Conservation (phyloP, 2,329 filamentous ascomycete genomes). For the Epichloe elymi region DNA sequence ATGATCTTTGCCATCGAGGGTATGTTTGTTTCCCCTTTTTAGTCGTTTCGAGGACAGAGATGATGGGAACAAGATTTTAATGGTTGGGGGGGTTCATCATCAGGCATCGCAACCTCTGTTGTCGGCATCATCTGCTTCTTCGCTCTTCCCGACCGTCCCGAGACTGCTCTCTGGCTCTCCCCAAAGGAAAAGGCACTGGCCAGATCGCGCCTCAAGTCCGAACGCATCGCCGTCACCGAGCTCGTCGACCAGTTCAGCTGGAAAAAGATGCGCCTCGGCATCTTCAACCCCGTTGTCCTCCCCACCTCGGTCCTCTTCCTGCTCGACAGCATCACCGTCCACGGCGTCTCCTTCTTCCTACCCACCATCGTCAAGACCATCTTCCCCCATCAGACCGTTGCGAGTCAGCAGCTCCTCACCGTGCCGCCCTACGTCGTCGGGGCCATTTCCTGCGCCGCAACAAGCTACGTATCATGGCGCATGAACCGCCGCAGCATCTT, state of each 20-base stretch:
- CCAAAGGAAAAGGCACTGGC: slow-evolving; percentile 50
- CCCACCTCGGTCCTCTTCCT: slow-evolving; percentile 45
- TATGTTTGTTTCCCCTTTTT: not conserved
- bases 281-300: slow-evolving; percentile 44
- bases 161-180: slow-evolving; percentile 50
- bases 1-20: slow-evolving; percentile 60
- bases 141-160: slow-evolving; percentile 53
- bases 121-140: slow-evolving; percentile 44
- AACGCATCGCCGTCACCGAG: slow-evolving; percentile 44
- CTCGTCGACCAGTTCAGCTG: slow-evolving; percentile 45
- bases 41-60: not conserved
- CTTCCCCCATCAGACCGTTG: slow-evolving; percentile 42
- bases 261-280: slow-evolving; percentile 45
- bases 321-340: slow-evolving; percentile 57
- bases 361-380: slow-evolving; percentile 60
- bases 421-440: slow-evolving; percentile 59
- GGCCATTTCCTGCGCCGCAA: slow-evolving; percentile 45
- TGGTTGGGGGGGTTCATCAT: too few species aligned
- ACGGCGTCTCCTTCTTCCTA: slow-evolving; percentile 58
- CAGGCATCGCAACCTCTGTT: slow-evolving; percentile 41
- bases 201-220: slow-evolving; percentile 43
- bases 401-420: slow-evolving; percentile 54
- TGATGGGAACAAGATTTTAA: not conserved
- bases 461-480: slow-evolving; percentile 47
- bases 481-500: slow-evolving; percentile 45